Evolutionary conservation across 257 asterid species (phyloP).

Genomic region (Thymus mandschuricus): DNA sequence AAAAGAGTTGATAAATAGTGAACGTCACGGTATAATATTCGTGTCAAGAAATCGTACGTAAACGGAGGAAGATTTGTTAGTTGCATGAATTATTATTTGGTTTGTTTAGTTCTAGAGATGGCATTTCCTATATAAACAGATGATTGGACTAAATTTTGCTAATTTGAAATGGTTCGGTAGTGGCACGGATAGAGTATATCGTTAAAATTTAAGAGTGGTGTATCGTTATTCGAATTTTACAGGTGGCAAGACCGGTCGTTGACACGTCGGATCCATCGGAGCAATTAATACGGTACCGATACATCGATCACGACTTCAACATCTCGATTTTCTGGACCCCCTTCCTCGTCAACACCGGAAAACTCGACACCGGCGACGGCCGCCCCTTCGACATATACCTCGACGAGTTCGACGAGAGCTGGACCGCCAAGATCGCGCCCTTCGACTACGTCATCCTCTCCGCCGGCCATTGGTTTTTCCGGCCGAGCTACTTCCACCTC

Average conservation of each 20-base stretch:
- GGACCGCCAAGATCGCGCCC: constrained; percentile 8
- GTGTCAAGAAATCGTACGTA: no score
- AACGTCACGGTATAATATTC: no score
- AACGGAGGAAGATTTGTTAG: no score
- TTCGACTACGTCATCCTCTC: constrained; percentile 47
- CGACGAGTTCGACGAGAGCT: constrained; percentile 23
- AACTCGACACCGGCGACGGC: constrained; percentile 39
- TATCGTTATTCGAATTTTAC: not conserved
- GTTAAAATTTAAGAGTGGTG: no score
- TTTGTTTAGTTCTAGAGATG: no score
- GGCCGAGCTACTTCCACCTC: constrained; percentile 44
- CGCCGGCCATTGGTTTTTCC: constrained; percentile 65
- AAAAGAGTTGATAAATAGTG: no score
- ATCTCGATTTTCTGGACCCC: constrained; percentile 56
- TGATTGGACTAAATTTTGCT: no score
- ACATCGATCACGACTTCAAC: constrained; percentile 50
- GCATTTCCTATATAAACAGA: no score
- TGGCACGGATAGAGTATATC: no score
- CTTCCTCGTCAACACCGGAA: constrained; percentile 45
- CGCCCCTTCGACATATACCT: constrained; percentile 56
- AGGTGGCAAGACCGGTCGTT: constrained; percentile 58
- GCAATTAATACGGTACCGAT: constrained; percentile 42
- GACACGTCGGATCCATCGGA: constrained; percentile 34
- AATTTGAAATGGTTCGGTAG: no score
- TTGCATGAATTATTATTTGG: no score